These are phyloP conservation scores for Diaporthe aspalathi DNA, from an alignment of 2,329 filamentous ascomycete species.

Conservation along the genomic window DNA sequence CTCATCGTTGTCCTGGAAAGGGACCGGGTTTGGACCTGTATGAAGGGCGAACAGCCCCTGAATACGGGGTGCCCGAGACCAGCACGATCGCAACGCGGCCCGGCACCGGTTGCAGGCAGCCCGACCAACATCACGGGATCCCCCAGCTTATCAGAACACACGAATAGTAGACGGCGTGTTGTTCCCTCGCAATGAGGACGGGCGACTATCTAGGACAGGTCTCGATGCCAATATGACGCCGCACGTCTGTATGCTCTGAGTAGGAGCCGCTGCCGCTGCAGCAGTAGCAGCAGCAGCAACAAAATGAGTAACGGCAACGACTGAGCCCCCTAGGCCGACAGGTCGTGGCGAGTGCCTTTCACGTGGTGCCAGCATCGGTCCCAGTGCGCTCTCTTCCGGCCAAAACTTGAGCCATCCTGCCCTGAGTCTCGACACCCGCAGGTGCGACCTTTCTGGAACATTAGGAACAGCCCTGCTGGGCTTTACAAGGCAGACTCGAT, in stretches of 20 bases:
- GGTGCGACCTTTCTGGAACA: background rate
- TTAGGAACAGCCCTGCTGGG: background rate
- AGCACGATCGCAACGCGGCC: slow-evolving; percentile 22
- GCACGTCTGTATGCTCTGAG: background rate
- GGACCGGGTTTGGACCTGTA: background rate
- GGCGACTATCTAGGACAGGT: background rate
- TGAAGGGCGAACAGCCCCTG: slow-evolving; percentile 3
- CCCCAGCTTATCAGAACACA: background rate
- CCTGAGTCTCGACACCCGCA: background rate
- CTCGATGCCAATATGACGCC: background rate
- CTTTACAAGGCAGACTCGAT: background rate
- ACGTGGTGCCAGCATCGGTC: background rate
- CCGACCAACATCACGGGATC: background rate
- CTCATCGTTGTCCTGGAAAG: background rate
- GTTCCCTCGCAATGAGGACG: background rate
- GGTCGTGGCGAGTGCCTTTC: background rate
- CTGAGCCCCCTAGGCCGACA: background rate
- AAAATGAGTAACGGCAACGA: background rate
- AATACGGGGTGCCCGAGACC: slow-evolving; percentile 13
- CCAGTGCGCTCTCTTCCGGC: background rate
- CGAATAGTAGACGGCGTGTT: background rate
- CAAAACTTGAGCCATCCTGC: background rate
- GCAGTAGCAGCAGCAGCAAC: background rate
- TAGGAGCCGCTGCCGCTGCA: background rate
- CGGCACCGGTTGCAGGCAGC: background rate